phyloP scores from a whole-genome alignment of 306 rosid species.

The Prinsepia uniflora region DNA sequence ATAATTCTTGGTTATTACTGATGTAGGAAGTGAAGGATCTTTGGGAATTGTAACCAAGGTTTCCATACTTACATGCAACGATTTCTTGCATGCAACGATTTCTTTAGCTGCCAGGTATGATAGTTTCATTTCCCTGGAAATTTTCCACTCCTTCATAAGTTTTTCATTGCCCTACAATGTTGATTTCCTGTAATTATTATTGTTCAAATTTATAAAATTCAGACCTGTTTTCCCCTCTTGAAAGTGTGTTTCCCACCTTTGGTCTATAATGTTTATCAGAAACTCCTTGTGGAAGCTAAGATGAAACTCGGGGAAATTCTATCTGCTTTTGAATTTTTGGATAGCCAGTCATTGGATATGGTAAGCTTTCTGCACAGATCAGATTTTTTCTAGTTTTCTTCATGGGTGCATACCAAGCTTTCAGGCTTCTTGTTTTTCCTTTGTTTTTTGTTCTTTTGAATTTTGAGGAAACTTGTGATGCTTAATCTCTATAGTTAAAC shows the following conservation, averaged over 20 bases:
- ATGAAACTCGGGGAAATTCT: slow-evolving; percentile 88
- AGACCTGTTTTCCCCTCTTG: slow-evolving; percentile 11
- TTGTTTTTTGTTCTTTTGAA: neutral
- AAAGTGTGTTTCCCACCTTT: slow-evolving; percentile 28
- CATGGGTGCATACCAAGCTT: neutral
- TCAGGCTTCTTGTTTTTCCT: neutral
- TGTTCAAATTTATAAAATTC: slow-evolving; percentile 9
- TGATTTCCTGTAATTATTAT: neutral
- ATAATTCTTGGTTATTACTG: slow-evolving; percentile 19
- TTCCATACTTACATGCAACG: slow-evolving; percentile 88
- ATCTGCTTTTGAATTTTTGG: slow-evolving; percentile 95
- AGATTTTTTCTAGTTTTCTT: neutral
- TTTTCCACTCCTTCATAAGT: slow-evolving; percentile 17
- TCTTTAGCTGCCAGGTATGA: slow-evolving; percentile 75
- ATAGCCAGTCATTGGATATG: slow-evolving; percentile 66
- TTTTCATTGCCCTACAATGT: neutral
- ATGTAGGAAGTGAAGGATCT: slow-evolving; percentile 96
- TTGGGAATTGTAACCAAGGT: slow-evolving; percentile 92
- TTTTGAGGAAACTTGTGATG: neutral
- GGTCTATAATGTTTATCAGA: slow-evolving; percentile 45
- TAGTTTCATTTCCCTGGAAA: slow-evolving; percentile 23
- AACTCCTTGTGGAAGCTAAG: slow-evolving; percentile 83
- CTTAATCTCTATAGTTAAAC: neutral
- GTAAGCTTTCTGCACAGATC: slow-evolving; percentile 35
- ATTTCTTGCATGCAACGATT: slow-evolving; percentile 82